Evolutionary conservation across 148 eudicot genomes (phyloP).

Genomic region (Pouteria glomerata): DNA sequence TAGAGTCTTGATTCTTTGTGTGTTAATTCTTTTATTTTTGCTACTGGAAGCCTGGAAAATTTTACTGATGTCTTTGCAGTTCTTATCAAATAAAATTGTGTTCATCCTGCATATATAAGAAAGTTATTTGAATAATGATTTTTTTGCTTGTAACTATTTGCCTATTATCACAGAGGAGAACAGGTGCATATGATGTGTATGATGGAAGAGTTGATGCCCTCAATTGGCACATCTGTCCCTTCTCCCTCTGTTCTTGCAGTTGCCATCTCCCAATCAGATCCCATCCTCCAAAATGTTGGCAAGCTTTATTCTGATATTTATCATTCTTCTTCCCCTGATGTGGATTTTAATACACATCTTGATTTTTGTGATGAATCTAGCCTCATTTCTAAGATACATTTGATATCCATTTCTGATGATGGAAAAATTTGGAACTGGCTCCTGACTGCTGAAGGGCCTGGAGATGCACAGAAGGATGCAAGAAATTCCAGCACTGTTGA

Average conservation of each 20-base stretch:
- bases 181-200: slow-evolving; percentile 76
- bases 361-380: slow-evolving; percentile 67
- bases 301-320: slow-evolving; percentile 58
- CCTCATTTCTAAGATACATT: slow-evolving; percentile 64
- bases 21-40: too few species aligned
- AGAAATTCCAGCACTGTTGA: slow-evolving; percentile 21
- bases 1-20: background rate
- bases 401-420: slow-evolving; percentile 88
- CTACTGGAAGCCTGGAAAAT: slow-evolving; percentile 1
- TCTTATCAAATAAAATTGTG: background rate
- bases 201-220: slow-evolving; percentile 90
- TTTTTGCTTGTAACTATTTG: slow-evolving; percentile 23
- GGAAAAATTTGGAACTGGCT: slow-evolving; percentile 99
- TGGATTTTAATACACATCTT: slow-evolving; percentile 64
- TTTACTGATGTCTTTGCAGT: background rate
- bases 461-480: slow-evolving; percentile 40
- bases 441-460: slow-evolving; percentile 70
- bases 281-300: slow-evolving; percentile 62
- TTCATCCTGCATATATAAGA: background rate
- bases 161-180: slow-evolving; percentile 70
- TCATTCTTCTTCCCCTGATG: slow-evolving; percentile 42
- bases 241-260: slow-evolving; percentile 87
- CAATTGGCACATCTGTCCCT: slow-evolving; percentile 80
- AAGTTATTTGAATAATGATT: slow-evolving; percentile 3
- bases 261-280: slow-evolving; percentile 71